A percentile compares a stretch with the other conserved stretches of the same genome.
These are phyloP conservation scores for Thymus quinquecostatus DNA, from an alignment of 257 asterid genomes.

Conservation along the genomic window DNA sequence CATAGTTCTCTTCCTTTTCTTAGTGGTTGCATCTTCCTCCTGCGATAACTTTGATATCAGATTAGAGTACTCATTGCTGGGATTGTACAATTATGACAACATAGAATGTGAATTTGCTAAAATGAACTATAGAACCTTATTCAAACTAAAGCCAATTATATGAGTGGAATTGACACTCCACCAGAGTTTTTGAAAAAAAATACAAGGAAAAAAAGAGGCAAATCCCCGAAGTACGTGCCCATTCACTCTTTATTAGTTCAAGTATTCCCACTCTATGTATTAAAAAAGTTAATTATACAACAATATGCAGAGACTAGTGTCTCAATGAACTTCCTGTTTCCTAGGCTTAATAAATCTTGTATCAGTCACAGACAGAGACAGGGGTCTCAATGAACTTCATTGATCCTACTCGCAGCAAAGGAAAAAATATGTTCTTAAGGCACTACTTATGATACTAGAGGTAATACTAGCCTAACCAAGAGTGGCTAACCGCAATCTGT, in stretches of 20 bases:
- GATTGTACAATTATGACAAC: constrained; percentile 14
- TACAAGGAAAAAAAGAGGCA: no score
- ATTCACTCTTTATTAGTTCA: constrained; percentile 3
- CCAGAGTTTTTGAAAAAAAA: not conserved
- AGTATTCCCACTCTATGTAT: not conserved
- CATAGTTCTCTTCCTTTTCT: constrained; percentile 64
- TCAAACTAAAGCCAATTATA: not conserved
- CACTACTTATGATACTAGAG: not conserved
- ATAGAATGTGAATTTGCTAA: constrained; percentile 8
- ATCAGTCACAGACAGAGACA: not conserved
- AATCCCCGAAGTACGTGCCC: no score
- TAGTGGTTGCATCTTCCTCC: constrained; percentile 47
- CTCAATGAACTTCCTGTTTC: not conserved
- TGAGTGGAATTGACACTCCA: constrained; percentile 2
- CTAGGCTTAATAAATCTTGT: not conserved
- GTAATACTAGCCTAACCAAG: constrained; percentile 19
- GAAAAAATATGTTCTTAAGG: not conserved
- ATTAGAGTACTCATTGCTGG: constrained; percentile 20
- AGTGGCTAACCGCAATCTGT: not conserved
- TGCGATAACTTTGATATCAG: constrained; percentile 45
- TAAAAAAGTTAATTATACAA: not conserved
- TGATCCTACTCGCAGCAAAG: not conserved
- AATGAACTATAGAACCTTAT: not conserved
- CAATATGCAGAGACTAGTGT: not conserved
- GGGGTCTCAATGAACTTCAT: constrained; percentile 5